Evolutionary conservation across 2,329 filamentous ascomycete species (phyloP).

Genomic region (Fusarium decemcellulare): DNA sequence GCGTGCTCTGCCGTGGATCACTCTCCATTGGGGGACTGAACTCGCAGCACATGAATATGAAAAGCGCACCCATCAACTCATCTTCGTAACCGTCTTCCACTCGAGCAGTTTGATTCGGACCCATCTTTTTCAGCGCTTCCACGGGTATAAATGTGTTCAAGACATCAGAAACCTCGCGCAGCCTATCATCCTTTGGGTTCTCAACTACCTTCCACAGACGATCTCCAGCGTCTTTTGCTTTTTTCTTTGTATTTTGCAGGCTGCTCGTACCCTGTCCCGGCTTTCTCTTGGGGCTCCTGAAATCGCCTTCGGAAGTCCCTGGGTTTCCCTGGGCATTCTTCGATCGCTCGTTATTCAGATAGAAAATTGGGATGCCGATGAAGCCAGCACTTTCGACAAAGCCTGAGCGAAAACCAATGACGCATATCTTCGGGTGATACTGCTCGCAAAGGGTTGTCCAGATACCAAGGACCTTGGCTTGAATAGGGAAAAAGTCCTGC

Average conservation of each 20-base stretch:
- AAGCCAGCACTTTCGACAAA: conserved; percentile 1
- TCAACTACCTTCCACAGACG: neutral
- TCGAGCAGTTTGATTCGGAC: neutral
- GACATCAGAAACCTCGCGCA: neutral
- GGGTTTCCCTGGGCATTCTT: too few relatives aligned
- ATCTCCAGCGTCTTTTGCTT: neutral
- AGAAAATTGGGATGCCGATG: neutral
- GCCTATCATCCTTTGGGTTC: neutral
- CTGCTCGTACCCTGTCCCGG: too few relatives aligned
- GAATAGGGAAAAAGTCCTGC: too few relatives aligned
- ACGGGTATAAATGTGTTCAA: neutral
- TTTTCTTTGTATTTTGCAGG: too few relatives aligned
- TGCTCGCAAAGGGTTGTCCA: too few relatives aligned
- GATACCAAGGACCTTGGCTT: too few relatives aligned
- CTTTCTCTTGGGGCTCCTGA: too few relatives aligned
- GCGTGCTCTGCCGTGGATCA: too few relatives aligned
- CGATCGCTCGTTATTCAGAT: neutral
- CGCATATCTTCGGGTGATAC: too few relatives aligned
- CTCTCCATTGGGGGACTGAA: too few relatives aligned
- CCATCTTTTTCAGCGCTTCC: neutral
- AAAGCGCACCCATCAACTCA: neutral
- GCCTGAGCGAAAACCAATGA: neutral
- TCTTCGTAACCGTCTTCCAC: neutral
- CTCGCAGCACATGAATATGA: neutral
- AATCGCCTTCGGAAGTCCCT: too few relatives aligned